phyloP scores from a whole-genome alignment of 768 basidiomycete genomes.

The Wakefieldia striispora region DNA sequence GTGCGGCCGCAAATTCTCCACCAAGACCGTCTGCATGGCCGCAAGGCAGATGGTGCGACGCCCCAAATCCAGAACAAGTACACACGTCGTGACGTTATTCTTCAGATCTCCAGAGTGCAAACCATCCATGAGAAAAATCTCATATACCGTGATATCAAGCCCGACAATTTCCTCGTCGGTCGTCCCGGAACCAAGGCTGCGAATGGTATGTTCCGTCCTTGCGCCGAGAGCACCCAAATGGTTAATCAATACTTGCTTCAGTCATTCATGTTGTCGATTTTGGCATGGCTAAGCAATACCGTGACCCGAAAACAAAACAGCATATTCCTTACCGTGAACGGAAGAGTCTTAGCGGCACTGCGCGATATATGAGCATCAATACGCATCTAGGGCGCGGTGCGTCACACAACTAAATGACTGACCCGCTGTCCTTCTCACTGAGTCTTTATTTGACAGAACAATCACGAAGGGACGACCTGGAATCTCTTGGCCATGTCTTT shows the following conservation, averaged over 20 bases:
- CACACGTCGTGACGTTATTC: conserved; percentile 4
- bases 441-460: conserved; percentile 52
- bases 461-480: conserved; percentile 93
- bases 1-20: conserved; percentile 96
- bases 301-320: conserved; percentile 98
- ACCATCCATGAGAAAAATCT: conserved; percentile 99
- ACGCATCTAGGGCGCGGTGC: conserved; percentile 95
- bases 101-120: conserved; percentile 88
- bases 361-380: conserved; percentile 99
- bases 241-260: conserved; percentile 26
- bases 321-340: conserved; percentile 99
- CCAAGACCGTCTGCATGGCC: conserved; percentile 99
- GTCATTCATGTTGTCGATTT: conserved; percentile 96
- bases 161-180: conserved; percentile 98
- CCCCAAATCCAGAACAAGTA: background rate
- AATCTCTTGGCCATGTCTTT: conserved; percentile 99
- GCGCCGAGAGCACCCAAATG: background rate
- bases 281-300: conserved; percentile 99
- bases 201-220: conserved; percentile 50
- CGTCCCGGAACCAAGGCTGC: conserved; percentile 88
- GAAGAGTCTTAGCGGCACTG: conserved; percentile 95
- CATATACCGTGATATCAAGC: conserved; percentile 99
- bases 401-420: conserved; percentile 13
- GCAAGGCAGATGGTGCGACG: conserved; percentile 88
- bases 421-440: conserved; percentile 1